Percentiles rank a stretch among this genome's conserved stretches.
Conservation (phyloP, 2,329 filamentous ascomycete species). For the Scytalidium lignicola region DNA sequence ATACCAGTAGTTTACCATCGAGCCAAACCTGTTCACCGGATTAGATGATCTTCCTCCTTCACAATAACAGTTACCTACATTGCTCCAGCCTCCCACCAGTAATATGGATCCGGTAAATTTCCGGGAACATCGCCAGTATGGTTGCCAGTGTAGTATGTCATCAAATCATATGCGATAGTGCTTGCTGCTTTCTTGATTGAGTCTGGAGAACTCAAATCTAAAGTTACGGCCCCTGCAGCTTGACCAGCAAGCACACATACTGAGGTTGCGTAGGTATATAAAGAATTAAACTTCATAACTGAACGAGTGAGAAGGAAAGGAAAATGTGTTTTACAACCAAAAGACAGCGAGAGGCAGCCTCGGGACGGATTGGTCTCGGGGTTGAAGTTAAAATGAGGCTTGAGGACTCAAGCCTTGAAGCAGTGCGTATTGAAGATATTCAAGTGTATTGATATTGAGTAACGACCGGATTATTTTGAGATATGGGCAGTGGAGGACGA, state of each 20-base stretch:
- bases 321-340: neutral
- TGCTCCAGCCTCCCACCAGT: conserved; percentile 66
- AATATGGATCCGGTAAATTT: conserved; percentile 42
- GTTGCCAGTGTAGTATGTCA: conserved; percentile 46
- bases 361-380: neutral
- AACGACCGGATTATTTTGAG: too few relatives aligned
- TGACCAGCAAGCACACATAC: conserved; percentile 3
- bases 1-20: conserved; percentile 74
- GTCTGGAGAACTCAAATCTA: conserved; percentile 25
- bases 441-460: too few relatives aligned
- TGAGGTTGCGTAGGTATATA: neutral
- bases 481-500: too few relatives aligned
- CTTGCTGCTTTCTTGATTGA: conserved; percentile 29
- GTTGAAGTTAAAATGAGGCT: neutral
- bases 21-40: neutral
- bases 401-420: too few relatives aligned
- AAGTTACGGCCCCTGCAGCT: neutral
- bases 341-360: neutral
- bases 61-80: conserved; percentile 46
- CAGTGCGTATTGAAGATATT: too few relatives aligned
- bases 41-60: neutral
- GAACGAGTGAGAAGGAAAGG: neutral
- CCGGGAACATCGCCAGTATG: conserved; percentile 44
- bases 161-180: conserved; percentile 40
- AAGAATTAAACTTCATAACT: neutral